Evolutionary conservation across 768 basidiomycete genomes (phyloP).

Genomic region (Tylopilus sp.): DNA sequence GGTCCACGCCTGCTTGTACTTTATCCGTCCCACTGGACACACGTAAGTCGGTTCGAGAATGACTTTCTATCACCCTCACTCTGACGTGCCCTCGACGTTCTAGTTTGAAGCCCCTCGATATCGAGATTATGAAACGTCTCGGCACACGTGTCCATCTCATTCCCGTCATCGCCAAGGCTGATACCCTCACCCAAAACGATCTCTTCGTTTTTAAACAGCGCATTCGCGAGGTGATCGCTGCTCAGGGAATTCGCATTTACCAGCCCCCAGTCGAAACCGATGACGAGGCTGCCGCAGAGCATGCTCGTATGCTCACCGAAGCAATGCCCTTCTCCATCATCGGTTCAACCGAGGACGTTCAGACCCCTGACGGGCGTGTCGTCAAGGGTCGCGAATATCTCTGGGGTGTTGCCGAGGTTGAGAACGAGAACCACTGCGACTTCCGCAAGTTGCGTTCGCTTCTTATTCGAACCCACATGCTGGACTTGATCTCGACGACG

Average conservation of each 20-base stretch:
- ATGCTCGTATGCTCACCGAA: slow-evolving; percentile 80
- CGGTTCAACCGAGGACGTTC: slow-evolving; percentile 93
- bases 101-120: slow-evolving; percentile 91
- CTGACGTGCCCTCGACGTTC: slow-evolving; percentile 5
- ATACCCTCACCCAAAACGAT: slow-evolving; percentile 94
- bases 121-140: slow-evolving; percentile 99
- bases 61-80: slow-evolving; percentile 1
- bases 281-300: slow-evolving; percentile 82
- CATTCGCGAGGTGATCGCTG: slow-evolving; percentile 85
- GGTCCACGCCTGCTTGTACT: slow-evolving; percentile 96
- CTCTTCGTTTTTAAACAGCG: slow-evolving; percentile 89
- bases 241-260: slow-evolving; percentile 95
- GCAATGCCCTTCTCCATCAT: slow-evolving; percentile 99
- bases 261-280: slow-evolving; percentile 89
- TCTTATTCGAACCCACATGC: slow-evolving; percentile 96
- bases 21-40: slow-evolving; percentile 93
- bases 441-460: slow-evolving; percentile 97
- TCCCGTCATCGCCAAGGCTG: slow-evolving; percentile 96
- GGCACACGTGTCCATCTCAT: slow-evolving; percentile 98
- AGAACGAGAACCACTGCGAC: slow-evolving; percentile 99
- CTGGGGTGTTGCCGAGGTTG: slow-evolving; percentile 99
- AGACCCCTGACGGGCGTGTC: slow-evolving; percentile 81
- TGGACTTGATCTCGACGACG: slow-evolving; percentile 93
- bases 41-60: slow-evolving; percentile 56
- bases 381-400: slow-evolving; percentile 99